Conservation (phyloP, 2,329 filamentous ascomycete species). For the Trichophyton equinum region DNA sequence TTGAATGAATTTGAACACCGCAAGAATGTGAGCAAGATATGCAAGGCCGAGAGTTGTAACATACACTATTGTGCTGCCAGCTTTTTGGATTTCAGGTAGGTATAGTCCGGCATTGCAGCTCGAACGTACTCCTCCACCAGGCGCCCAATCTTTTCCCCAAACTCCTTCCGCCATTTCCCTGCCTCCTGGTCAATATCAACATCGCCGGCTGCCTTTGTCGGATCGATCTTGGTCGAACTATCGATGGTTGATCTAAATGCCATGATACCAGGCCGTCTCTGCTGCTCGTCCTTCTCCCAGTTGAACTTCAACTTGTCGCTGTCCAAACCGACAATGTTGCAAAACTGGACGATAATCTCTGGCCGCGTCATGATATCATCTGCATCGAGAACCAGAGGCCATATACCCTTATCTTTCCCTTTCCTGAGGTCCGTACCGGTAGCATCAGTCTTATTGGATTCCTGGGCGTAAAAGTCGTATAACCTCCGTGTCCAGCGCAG, state of each 20-base stretch:
- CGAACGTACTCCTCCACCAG: conserved; percentile 19
- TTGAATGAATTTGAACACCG: neutral
- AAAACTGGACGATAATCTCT: conserved; percentile 19
- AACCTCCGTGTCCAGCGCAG: conserved; percentile 23
- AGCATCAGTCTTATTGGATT: conserved; percentile 5
- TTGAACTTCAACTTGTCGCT: conserved; percentile 20
- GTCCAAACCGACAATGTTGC: conserved; percentile 24
- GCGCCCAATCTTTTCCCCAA: conserved; percentile 20
- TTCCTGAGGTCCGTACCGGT: neutral
- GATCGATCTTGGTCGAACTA: conserved; percentile 22
- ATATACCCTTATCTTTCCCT: neutral
- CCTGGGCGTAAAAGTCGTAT: conserved; percentile 25
- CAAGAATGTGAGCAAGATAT: neutral
- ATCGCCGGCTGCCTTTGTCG: conserved; percentile 19
- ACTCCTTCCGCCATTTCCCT: conserved; percentile 29
- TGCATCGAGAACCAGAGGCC: conserved; percentile 27
- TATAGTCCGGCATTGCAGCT: conserved; percentile 30
- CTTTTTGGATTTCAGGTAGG: conserved; percentile 22
- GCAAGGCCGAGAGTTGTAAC: neutral
- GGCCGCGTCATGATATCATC: conserved; percentile 28
- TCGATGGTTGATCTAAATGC: conserved; percentile 18
- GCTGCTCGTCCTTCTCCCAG: conserved; percentile 17
- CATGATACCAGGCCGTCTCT: conserved; percentile 13
- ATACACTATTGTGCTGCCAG: neutral
- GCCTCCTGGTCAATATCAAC: conserved; percentile 25